Conservation (phyloP, 1,139 yeast species). For the Lodderomyces orthopsilosis region DNA sequence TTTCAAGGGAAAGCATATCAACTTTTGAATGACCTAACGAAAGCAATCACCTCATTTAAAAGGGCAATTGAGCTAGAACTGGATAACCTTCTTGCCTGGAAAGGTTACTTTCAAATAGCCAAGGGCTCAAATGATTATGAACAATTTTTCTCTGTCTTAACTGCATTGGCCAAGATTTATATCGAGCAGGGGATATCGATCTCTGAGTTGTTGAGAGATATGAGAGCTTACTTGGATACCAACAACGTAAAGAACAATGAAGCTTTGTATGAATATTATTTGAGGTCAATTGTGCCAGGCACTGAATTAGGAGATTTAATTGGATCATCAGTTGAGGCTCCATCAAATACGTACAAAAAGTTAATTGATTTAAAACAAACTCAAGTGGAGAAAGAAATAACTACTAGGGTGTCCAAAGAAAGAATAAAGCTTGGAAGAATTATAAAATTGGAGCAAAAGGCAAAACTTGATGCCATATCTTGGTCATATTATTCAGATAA, state of each 20-base stretch:
- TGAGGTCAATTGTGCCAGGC: constrained; percentile 61
- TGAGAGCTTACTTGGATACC: constrained; percentile 42
- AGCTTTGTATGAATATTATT: constrained; percentile 43
- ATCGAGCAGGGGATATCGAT: constrained; percentile 34
- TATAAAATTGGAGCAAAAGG: constrained; percentile 31
- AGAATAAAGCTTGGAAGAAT: constrained; percentile 39
- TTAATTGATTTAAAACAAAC: constrained; percentile 47
- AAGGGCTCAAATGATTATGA: constrained; percentile 36
- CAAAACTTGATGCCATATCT: constrained; percentile 37
- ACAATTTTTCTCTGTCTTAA: constrained; percentile 47
- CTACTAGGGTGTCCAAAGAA: constrained; percentile 29
- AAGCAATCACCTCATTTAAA: constrained; percentile 50
- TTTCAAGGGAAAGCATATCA: constrained; percentile 61
- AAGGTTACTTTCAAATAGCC: constrained; percentile 59
- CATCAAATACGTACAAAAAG: constrained; percentile 47
- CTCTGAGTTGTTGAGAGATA: constrained; percentile 47
- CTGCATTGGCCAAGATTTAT: constrained; percentile 20
- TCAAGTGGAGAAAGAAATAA: constrained; percentile 39
- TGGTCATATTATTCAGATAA: constrained; percentile 53
- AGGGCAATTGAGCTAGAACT: constrained; percentile 59
- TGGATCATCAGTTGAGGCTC: constrained; percentile 48
- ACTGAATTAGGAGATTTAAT: constrained; percentile 55
- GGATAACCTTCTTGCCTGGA: constrained; percentile 68
- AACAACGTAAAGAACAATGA: constrained; percentile 29
- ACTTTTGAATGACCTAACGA: constrained; percentile 32